These are phyloP conservation scores for Berberis vulgaris DNA, from an alignment of 164 flowering plant genomes.

Conservation along the genomic window DNA sequence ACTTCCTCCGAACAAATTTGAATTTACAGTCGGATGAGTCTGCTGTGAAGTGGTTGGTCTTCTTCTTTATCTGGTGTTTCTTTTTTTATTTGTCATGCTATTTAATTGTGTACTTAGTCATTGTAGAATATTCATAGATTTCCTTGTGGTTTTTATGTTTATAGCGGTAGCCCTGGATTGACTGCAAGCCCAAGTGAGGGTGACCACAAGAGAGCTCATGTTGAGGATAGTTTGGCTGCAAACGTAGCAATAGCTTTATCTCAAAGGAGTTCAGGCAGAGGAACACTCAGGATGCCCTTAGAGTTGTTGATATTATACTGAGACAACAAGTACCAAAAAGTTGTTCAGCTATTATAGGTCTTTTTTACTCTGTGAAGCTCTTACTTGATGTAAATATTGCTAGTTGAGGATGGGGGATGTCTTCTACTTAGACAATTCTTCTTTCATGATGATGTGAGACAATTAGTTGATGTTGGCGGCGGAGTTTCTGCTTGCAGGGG, in stretches of 20 bases:
- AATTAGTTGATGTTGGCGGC: constrained; percentile 57
- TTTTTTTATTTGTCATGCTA: neutral
- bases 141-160: too few species aligned
- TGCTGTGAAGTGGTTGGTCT: constrained; percentile 30
- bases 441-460: constrained; percentile 54
- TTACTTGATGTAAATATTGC: constrained; percentile 4
- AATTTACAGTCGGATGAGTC: constrained; percentile 55
- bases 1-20: constrained; percentile 46
- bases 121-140: neutral
- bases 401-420: constrained; percentile 49
- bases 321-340: constrained; percentile 15
- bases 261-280: constrained; percentile 36
- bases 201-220: constrained; percentile 41
- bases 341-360: constrained; percentile 17
- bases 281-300: constrained; percentile 46
- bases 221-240: constrained; percentile 46
- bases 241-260: constrained; percentile 38
- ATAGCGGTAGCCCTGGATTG: constrained; percentile 6
- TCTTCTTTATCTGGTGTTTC: neutral
- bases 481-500: constrained; percentile 60
- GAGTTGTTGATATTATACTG: constrained; percentile 48
- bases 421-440: constrained; percentile 75
- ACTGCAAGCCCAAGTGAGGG: constrained; percentile 26
- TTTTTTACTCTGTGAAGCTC: neutral
- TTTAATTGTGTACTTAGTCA: neutral